phyloP scores from a whole-genome alignment of 2,329 filamentous ascomycete species.

The Plenodomus tracheiphilus region DNA sequence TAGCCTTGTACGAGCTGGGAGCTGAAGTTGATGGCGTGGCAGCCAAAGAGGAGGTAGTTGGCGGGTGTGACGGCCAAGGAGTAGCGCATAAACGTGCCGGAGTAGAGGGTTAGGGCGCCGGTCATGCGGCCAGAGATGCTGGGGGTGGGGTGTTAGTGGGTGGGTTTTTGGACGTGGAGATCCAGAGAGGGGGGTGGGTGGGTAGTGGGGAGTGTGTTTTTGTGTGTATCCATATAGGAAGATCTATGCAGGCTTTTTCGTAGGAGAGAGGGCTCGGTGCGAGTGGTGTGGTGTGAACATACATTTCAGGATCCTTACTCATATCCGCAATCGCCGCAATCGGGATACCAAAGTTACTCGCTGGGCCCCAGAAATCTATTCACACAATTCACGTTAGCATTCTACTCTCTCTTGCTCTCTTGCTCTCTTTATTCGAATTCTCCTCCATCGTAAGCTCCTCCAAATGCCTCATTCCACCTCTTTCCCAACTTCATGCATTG shows the following conservation, averaged over 20 bases:
- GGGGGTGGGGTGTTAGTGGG: slow-evolving; percentile 3
- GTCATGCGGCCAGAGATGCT: slow-evolving; percentile 70
- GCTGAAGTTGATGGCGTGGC: slow-evolving; percentile 67
- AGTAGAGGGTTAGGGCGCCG: slow-evolving; percentile 62
- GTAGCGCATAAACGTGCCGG: slow-evolving; percentile 69
- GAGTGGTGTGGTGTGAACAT: slow-evolving; percentile 18
- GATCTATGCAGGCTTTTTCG: too few species aligned
- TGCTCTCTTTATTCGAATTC: too few species aligned
- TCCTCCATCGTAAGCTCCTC: too few species aligned
- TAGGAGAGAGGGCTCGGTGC: too few species aligned
- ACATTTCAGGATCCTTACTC: slow-evolving; percentile 58
- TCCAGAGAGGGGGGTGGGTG: neutral
- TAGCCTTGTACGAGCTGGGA: slow-evolving; percentile 65
- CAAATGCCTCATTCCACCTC: neutral
- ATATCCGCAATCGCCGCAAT: slow-evolving; percentile 59
- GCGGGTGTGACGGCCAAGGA: slow-evolving; percentile 63
- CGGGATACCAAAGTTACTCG: slow-evolving; percentile 58
- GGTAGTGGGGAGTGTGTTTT: too few species aligned
- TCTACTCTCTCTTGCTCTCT: neutral
- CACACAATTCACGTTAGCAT: neutral
- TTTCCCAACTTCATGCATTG: neutral
- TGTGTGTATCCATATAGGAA: too few species aligned
- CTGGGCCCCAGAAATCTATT: slow-evolving; percentile 57
- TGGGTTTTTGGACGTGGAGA: too few species aligned
- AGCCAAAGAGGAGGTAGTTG: slow-evolving; percentile 71